These are phyloP conservation scores for Brettanomyces nanus DNA, from an alignment of 805 yeast species.

Conservation along the genomic window DNA sequence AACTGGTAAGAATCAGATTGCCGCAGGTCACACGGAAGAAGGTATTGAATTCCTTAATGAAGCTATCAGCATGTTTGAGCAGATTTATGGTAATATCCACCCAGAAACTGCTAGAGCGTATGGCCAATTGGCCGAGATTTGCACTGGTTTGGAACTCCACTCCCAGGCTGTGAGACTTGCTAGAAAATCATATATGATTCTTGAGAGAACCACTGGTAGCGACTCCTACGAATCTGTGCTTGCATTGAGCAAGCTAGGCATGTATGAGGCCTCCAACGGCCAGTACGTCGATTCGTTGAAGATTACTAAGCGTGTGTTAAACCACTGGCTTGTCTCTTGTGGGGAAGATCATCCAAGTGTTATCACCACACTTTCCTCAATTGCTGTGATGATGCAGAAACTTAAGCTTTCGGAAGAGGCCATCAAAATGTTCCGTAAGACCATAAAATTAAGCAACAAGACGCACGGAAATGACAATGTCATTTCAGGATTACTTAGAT, in stretches of 20 bases:
- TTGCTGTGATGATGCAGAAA: constrained; percentile 51
- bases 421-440: constrained; percentile 41
- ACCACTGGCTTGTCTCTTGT: constrained; percentile 48
- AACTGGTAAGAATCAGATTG: constrained; percentile 38
- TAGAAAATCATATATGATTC: constrained; percentile 61
- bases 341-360: constrained; percentile 65
- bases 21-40: constrained; percentile 34
- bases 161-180: constrained; percentile 55
- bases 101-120: constrained; percentile 70
- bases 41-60: constrained; percentile 63
- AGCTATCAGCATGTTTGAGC: constrained; percentile 66
- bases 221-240: constrained; percentile 74
- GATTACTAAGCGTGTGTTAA: constrained; percentile 51
- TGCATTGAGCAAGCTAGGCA: constrained; percentile 66
- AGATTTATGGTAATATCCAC: constrained; percentile 75
- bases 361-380: constrained; percentile 53
- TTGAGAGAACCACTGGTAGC: constrained; percentile 74
- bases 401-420: constrained; percentile 41
- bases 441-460: constrained; percentile 41
- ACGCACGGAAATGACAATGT: constrained; percentile 53
- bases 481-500: constrained; percentile 56
- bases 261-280: constrained; percentile 54
- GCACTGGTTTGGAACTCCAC: constrained; percentile 48
- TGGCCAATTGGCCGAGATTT: constrained; percentile 56
- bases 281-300: constrained; percentile 54